These are phyloP conservation scores for Vanderwaltozyma polyspora DNA, from an alignment of 805 yeast species.

Conservation along the genomic window DNA sequence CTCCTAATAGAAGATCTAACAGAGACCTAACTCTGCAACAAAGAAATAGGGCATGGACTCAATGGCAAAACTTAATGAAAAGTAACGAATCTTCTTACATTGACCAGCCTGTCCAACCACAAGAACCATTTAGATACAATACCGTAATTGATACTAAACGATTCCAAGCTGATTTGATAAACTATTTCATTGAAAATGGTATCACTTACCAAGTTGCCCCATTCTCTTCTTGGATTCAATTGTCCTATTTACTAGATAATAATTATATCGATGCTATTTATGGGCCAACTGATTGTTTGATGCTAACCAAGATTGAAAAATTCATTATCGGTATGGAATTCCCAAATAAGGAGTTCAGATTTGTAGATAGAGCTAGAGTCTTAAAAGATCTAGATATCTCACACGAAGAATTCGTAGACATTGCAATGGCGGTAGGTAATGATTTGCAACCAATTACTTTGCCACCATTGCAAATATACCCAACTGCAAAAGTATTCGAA, in stretches of 20 bases:
- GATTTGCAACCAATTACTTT: slow-evolving; percentile 58
- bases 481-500: slow-evolving; percentile 24
- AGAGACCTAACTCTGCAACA: slow-evolving; percentile 28
- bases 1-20: slow-evolving; percentile 2
- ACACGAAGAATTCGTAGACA: slow-evolving; percentile 63
- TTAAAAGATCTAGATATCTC: slow-evolving; percentile 48
- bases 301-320: slow-evolving; percentile 51
- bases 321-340: slow-evolving; percentile 65
- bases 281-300: slow-evolving; percentile 73
- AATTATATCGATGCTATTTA: slow-evolving; percentile 60
- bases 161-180: slow-evolving; percentile 44
- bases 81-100: slow-evolving; percentile 24
- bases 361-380: slow-evolving; percentile 46
- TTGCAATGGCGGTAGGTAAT: slow-evolving; percentile 70
- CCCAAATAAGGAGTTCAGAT: slow-evolving; percentile 52
- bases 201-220: slow-evolving; percentile 73
- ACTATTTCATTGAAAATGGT: slow-evolving; percentile 41
- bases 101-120: slow-evolving; percentile 27
- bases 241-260: slow-evolving; percentile 54
- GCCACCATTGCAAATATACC: slow-evolving; percentile 32
- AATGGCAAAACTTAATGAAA: slow-evolving; percentile 28
- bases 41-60: slow-evolving; percentile 39
- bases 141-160: slow-evolving; percentile 41
- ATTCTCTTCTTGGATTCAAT: slow-evolving; percentile 66
- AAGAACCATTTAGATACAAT: slow-evolving; percentile 42